Percentiles rank a stretch among this genome's conserved stretches.
These are phyloP conservation scores for Mucor saturninus DNA, from an alignment of 371 early-diverging fungal species.

Conservation along the genomic window DNA sequence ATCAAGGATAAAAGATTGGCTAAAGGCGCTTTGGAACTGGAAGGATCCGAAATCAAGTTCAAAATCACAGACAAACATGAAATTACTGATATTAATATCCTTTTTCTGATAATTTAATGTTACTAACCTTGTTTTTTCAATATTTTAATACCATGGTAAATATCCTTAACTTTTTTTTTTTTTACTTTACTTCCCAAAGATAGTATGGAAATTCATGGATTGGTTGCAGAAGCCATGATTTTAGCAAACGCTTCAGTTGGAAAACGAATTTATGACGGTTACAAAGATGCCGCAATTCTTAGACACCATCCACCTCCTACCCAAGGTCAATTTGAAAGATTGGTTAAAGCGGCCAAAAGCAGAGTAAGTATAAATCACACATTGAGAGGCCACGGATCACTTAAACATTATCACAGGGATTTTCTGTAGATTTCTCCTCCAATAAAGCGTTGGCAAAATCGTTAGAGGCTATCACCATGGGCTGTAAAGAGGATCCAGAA, in stretches of 20 bases:
- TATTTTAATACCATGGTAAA: constrained; percentile 16
- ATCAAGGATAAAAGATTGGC: constrained; percentile 56
- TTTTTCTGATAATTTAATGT: constrained; percentile 33
- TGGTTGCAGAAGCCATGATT: constrained; percentile 99
- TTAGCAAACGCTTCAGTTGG: constrained; percentile 96
- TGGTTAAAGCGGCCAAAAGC: constrained; percentile 69
- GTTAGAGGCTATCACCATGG: constrained; percentile 43
- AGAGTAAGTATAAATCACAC: constrained; percentile 33
- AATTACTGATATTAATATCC: constrained; percentile 68
- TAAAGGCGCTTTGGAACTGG: constrained; percentile 75
- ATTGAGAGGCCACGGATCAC: no score
- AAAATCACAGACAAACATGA: constrained; percentile 64
- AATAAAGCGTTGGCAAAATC: constrained; percentile 71
- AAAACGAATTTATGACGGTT: constrained; percentile 76
- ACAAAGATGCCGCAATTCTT: constrained; percentile 87
- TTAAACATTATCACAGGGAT: constrained; percentile 43
- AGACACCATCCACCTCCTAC: constrained; percentile 83
- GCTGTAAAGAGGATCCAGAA: constrained; percentile 55
- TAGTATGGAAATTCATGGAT: constrained; percentile 86
- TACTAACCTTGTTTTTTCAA: no score
- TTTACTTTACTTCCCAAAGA: constrained; percentile 68
- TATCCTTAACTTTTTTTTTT: constrained; percentile 33
- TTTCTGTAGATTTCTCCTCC: constrained; percentile 65
- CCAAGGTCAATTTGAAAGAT: constrained; percentile 65
- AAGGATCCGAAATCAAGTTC: constrained; percentile 79